Percentiles rank a stretch among this genome's conserved stretches.
Conservation (phyloP, 306 rosid genomes). For the Cotoneaster glaucophyllus region DNA sequence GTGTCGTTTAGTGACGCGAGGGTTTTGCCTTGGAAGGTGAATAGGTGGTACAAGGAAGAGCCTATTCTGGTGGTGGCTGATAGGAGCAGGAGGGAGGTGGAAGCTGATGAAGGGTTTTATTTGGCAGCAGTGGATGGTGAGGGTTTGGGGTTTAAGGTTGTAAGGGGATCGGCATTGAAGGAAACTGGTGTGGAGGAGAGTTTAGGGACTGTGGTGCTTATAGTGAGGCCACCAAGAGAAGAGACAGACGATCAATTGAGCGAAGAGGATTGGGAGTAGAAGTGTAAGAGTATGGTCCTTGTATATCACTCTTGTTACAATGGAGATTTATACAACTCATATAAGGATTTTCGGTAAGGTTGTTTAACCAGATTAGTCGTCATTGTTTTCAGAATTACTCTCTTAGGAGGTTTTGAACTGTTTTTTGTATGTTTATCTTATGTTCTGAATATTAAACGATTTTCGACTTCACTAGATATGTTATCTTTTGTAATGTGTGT, state of each 20-base stretch:
- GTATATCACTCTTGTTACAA: slow-evolving; percentile 11
- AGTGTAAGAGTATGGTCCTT: neutral
- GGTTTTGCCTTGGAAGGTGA: slow-evolving; percentile 75
- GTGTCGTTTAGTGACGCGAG: slow-evolving; percentile 71
- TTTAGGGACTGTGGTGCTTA: slow-evolving; percentile 62
- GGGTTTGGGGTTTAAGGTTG: slow-evolving; percentile 43
- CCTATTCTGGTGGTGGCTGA: slow-evolving; percentile 73
- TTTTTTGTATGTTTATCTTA: neutral
- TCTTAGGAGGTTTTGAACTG: neutral
- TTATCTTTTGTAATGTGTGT: neutral
- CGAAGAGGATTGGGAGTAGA: slow-evolving; percentile 87
- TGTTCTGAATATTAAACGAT: neutral
- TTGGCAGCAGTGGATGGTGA: slow-evolving; percentile 31
- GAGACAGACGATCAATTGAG: slow-evolving; percentile 41
- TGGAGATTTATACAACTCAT: slow-evolving; percentile 12
- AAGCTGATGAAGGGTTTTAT: slow-evolving; percentile 60
- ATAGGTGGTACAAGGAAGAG: slow-evolving; percentile 79
- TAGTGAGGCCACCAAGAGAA: slow-evolving; percentile 78
- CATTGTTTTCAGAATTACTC: slow-evolving; percentile 15
- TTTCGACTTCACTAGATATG: neutral
- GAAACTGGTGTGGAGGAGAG: slow-evolving; percentile 41
- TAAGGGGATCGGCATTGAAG: slow-evolving; percentile 60
- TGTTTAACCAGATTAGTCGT: slow-evolving; percentile 1
- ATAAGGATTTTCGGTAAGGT: neutral
- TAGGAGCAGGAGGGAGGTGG: slow-evolving; percentile 43